Base-by-base conservation (phyloP, 768 basidiomycete species). In the Mycena pura region DNA sequence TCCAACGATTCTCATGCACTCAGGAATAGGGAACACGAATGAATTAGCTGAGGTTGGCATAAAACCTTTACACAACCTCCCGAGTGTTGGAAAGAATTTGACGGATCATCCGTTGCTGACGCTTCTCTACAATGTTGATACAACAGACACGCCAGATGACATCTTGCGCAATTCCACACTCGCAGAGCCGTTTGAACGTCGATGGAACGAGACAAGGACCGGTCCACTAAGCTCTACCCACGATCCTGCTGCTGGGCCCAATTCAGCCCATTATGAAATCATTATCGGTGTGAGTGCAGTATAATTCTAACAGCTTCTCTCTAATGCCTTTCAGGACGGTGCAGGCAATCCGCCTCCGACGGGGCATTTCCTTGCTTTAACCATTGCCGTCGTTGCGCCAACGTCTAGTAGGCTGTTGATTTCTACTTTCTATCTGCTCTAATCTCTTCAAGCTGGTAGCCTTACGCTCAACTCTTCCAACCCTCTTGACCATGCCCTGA, bases 401-500 rank as follows among this genome's bases (percentile, higher is more conserved):
- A 7, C 34, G 17, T 39, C 56, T 32, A 45, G 56, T 45, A 39
- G 3, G 36, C n/a, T n/a, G n/a, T n/a, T 21, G 24, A 19, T 4
- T n/a, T 3, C 2, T 27, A 6, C 36, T 21, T 3, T 24, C 29
- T 15, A 15, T 22, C 21, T 22, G n/a, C n/a, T 48, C 3, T 32
- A 4, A 32, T 13, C 14, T 25, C 28, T 15, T 22, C 13, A 21
- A 80, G 78, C 77, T 51, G 80, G 80, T 22, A 69, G 68, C 11
- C 57, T 79, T n/a, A 74, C 68, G 14, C 61, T 86, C 36, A 77
- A 71, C 39, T 80, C 82, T 15, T 75, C 72, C 22, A 70, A 80
- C 64, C 77, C 84, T 10, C 84, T 86, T 69, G 74, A 73, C 28
- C 38, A 71, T 24, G 85, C 86, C 0, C 51, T 74, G 27, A 84